Percentiles rank a stretch among this genome's conserved stretches.
These are phyloP conservation scores for Pythium apleroticum DNA, from an alignment of 352 stramenopile species.

Conservation along the genomic window DNA sequence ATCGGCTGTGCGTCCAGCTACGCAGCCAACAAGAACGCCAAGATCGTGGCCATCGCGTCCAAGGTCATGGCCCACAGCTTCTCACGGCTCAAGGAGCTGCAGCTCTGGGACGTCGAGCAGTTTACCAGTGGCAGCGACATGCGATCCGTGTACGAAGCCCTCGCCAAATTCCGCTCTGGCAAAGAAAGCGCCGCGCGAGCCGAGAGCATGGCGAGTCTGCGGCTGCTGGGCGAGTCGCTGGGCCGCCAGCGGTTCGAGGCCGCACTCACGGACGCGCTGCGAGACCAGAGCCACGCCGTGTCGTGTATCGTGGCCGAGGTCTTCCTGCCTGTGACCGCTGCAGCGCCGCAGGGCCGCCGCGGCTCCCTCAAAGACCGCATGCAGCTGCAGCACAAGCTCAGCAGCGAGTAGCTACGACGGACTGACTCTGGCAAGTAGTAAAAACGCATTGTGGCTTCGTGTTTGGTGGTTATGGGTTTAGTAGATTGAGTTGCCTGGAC, in stretches of 20 bases:
- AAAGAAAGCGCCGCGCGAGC: constrained; percentile 48
- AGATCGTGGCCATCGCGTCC: constrained; percentile 52
- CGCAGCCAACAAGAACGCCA: constrained; percentile 59
- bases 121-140: constrained; percentile 17
- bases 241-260: constrained; percentile 32
- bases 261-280: constrained; percentile 35
- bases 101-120: constrained; percentile 7
- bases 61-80: constrained; percentile 41
- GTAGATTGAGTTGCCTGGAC: neutral
- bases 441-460: neutral
- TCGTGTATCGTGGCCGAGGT: constrained; percentile 47
- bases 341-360: neutral
- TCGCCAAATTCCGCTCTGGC: constrained; percentile 45
- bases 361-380: constrained; percentile 26
- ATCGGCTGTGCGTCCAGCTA: constrained; percentile 40
- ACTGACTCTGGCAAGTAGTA: neutral
- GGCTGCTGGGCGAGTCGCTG: constrained; percentile 40
- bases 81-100: constrained; percentile 22
- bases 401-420: constrained; percentile 8
- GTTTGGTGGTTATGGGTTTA: neutral
- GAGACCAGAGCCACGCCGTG: constrained; percentile 18
- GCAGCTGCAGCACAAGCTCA: constrained; percentile 6
- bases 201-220: constrained; percentile 44
- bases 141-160: constrained; percentile 31
- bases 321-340: constrained; percentile 12